Evolutionary conservation across 2,329 filamentous ascomycete genomes (phyloP), one percentile per base, ranked within the genome.

Genomic region (Xylariales sp.): DNA sequence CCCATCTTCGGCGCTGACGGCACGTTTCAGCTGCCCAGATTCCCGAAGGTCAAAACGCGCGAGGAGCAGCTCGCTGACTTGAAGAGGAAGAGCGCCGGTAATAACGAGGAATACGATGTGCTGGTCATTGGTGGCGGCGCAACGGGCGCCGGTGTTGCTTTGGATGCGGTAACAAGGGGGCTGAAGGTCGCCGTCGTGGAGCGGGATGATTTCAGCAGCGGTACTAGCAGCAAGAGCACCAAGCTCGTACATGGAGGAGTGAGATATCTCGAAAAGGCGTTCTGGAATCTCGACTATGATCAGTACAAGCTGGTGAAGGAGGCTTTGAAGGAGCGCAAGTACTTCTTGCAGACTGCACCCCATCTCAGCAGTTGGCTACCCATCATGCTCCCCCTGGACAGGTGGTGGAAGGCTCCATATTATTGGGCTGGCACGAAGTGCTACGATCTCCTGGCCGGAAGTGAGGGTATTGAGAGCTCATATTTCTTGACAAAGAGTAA

Each of bases 401-500:
- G 80, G 57, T 87, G 82, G 83, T 87, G 82, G 80, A 83, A 87
- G 61, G 82, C 78, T 16, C 83, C 84, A 5, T 87, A 88, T 64
- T 87, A 84, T 61, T 87, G 83, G 83, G 77, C 74, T 28, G 84
- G 84, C 38, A 86, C 82, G 46, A 94, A 94, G 63, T 78, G 80
- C 51, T 95, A 94, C 64, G 88, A 94, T 64, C 79, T 89, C 53
- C 73, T 94, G 50, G 88, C 88, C 53, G 88, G 88, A 11, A 84
- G 83, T 29, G 88, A 94, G 62, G 88, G 88, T 42, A 90, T 94
- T 55, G 88, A 94, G 63, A 88, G 80, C 54, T 91, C 86, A 5
- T 94, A 94, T 66, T 94, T 94, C 61, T 68, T 94, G 57, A 90
- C 87, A 18, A 84, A 83, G 63, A 90, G 84, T 61, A 91, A 91